Evolutionary conservation across 768 basidiomycete species (phyloP), one percentile per base, ranked within the genome.

Genomic region (Leucocoprinus birnbaumii): DNA sequence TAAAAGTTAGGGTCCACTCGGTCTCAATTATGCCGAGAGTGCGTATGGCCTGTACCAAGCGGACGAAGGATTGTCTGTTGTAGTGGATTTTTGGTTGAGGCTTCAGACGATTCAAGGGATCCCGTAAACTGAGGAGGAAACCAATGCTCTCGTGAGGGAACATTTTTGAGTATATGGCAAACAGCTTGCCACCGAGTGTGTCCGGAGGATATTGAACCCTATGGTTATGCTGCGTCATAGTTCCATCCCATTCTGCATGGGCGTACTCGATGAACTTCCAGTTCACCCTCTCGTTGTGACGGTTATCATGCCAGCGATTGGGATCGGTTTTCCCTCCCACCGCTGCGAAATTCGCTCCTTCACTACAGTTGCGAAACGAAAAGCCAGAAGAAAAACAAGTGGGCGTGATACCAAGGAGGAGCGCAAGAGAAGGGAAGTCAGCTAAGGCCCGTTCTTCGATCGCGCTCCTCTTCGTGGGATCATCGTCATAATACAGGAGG

Each of bases 1-100:
- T 58, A 70, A 86, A 74, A 10, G 71, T 66, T 19, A 64, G 54
- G 0, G 24, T 46, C 85, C 85, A 86, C 40, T 77, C 65, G 2
- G 62, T 63, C 2, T 60, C 43, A 0, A 75, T 63, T 37, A 69
- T 65, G 19, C 63, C 64, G 22, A 54, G n/a, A 5, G 52, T 31
- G 56, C 73, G 75, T 35, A 82, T 66, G 10, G 73, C 60, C 16
- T 61, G 60, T 13, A 86, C 63, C 37, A 86, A 64, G 2, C 70
- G 58, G 1, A 68, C 80, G 49, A 84, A 83, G 31, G 73, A 76
- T 38, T 68, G 68, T 13, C 84, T 74, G 9, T 65, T 71, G 58
- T 85, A 84, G 55, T 79, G 79, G 18, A 73, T 21, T 26, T 59
- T 61, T 3, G 41, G 43, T 40, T 48, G 11, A 54, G 25, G 38